Evolutionary conservation across 1,139 yeast species (phyloP), one percentile per base, ranked within the genome.

Genomic region (Candida tetrigidarum): DNA sequence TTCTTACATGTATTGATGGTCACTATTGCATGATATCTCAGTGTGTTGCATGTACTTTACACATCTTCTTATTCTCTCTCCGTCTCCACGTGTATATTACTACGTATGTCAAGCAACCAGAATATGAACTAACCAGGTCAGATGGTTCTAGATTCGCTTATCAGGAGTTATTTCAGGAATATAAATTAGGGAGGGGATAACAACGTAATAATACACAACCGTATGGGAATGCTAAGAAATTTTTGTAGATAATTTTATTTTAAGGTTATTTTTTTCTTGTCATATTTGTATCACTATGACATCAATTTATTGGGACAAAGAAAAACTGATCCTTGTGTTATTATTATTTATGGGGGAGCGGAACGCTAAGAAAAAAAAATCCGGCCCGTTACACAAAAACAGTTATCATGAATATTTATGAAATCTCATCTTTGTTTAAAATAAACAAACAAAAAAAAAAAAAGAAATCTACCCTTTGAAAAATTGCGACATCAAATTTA

Each of bases 211-310:
- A 22, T 7, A 22, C 25, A 22, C 9, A 26, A 26, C 6, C 12
- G 29, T 26, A n/a, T 22, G 25, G 12, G 29, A 26, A n/a, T 28
- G 32, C 32, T 28, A 28, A 28, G 32, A 28, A n/a, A 14, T 25
- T 25, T 12, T 25, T 25, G 5, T n/a, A n/a, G n/a, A n/a, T n/a
- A n/a, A n/a, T n/a, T n/a, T n/a, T n/a, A n/a, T n/a, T n/a, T n/a
- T n/a, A n/a, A n/a, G n/a, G n/a, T n/a, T n/a, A 22, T 5, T 22
- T 9, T 9, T 22, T 22, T 22, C 25, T 22, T 22, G 25, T 5
- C 25, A 6, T 5, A 22, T 22, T 22, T 22, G 25, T 22, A 6
- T 22, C n/a, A n/a, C n/a, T n/a, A n/a, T n/a, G n/a, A n/a, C n/a
- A n/a, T n/a, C n/a, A n/a, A n/a, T n/a, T n/a, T n/a, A n/a, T n/a